phyloP scores from a whole-genome alignment of 2,329 filamentous ascomycete species.

The Apiospora malaysiana region DNA sequence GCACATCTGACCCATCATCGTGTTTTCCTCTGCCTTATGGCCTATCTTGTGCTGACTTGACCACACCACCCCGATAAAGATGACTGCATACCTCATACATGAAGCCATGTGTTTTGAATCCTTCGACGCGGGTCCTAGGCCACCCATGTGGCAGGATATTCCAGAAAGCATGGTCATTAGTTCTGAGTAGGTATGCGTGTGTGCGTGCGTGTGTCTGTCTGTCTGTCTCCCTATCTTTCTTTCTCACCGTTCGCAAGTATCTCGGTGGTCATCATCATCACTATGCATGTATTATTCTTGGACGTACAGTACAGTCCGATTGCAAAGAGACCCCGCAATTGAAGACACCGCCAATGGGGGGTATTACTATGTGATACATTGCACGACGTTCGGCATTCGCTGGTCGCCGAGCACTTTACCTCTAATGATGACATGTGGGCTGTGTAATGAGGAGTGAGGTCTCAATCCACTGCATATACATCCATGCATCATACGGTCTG shows the following conservation, averaged over 20 bases:
- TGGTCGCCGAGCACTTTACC: slow-evolving; percentile 4
- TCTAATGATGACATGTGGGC: neutral
- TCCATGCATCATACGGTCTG: neutral
- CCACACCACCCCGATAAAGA: neutral
- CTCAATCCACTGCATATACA: neutral
- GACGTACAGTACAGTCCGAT: neutral
- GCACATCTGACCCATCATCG: neutral
- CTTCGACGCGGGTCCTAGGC: slow-evolving; percentile 5
- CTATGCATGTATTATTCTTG: neutral
- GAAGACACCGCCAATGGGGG: neutral
- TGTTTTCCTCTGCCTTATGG: neutral
- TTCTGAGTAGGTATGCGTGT: neutral
- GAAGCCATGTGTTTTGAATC: slow-evolving; percentile 14
- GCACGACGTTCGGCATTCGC: slow-evolving; percentile 14
- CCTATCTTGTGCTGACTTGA: neutral
- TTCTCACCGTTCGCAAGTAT: neutral
- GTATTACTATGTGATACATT: neutral
- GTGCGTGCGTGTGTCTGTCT: no score
- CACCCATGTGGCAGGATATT: neutral
- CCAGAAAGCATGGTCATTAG: slow-evolving; percentile 9
- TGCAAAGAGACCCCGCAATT: neutral
- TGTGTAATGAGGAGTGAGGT: neutral
- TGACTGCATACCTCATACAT: neutral
- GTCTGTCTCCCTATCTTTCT: neutral
- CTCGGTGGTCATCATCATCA: neutral